A percentile compares a stretch with the other conserved stretches of the same genome.
Evolutionary conservation across 108 stramenopile genomes (phyloP).

Genomic region (Nannochloropsis salina): DNA sequence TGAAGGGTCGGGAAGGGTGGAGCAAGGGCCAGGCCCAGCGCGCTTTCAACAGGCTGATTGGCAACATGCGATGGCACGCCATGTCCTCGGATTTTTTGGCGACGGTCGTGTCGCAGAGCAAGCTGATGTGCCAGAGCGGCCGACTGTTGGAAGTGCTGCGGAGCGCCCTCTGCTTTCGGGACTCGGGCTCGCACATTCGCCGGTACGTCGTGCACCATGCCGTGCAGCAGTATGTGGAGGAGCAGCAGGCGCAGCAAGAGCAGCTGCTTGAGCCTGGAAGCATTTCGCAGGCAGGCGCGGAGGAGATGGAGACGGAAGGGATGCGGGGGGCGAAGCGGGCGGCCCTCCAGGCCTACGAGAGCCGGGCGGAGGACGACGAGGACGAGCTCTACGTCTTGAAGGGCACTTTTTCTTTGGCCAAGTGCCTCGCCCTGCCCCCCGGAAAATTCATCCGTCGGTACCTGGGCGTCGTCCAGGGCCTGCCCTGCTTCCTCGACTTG

Average conservation of each 20-base stretch:
- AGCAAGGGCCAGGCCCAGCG: neutral
- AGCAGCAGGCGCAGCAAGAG: neutral
- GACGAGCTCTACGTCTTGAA: constrained; percentile 2
- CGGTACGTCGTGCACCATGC: constrained; percentile 10
- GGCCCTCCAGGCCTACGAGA: neutral
- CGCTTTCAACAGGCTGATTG: neutral
- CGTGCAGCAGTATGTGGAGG: neutral
- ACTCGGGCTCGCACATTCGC: constrained; percentile 4
- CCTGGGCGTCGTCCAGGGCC: neutral
- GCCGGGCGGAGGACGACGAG: neutral
- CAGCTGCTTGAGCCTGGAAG: neutral
- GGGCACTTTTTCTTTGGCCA: neutral
- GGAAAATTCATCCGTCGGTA: constrained; percentile 15
- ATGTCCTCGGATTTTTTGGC: neutral
- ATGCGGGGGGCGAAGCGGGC: neutral
- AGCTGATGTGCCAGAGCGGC: neutral
- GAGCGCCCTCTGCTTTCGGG: constrained; percentile 9
- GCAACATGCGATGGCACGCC: neutral
- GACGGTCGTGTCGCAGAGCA: neutral
- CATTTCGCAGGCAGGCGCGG: neutral
- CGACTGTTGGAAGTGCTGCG: neutral
- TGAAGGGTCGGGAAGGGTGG: constrained; percentile 1
- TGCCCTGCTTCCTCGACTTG: neutral
- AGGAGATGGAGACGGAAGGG: neutral
- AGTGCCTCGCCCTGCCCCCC: neutral